Conservation (phyloP, 108 stramenopile genomes). For the Thalassiosira profunda region DNA sequence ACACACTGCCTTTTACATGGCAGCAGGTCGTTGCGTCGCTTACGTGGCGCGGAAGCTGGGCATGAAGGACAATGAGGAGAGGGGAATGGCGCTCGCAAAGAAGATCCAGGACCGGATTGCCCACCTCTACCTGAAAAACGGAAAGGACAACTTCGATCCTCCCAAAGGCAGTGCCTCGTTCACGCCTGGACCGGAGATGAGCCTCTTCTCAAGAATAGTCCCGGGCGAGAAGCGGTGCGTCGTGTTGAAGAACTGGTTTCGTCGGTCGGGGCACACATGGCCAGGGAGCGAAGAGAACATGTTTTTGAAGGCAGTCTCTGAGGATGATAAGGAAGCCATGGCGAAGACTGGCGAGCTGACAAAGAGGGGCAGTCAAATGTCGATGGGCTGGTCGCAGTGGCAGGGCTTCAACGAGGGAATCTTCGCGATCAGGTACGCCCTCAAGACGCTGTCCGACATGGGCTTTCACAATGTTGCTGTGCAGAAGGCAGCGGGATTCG, state of each 20-base stretch:
- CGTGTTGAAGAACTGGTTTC: constrained; percentile 44
- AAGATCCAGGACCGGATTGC: constrained; percentile 18
- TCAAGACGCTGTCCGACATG: constrained; percentile 37
- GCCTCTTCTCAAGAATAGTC: constrained; percentile 31
- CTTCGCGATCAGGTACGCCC: constrained; percentile 34
- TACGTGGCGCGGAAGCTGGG: constrained; percentile 31
- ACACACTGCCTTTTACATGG: constrained; percentile 44
- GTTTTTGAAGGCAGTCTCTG: constrained; percentile 22
- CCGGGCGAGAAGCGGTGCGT: constrained; percentile 39
- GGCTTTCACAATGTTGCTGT: constrained; percentile 38
- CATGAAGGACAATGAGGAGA: not conserved
- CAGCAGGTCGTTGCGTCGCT: constrained; percentile 34
- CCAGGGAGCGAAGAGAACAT: constrained; percentile 21
- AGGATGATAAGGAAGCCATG: constrained; percentile 6
- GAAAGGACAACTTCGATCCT: constrained; percentile 34
- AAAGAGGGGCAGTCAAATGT: constrained; percentile 4
- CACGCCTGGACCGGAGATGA: constrained; percentile 47
- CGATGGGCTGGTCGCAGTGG: constrained; percentile 38
- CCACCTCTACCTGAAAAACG: constrained; percentile 28
- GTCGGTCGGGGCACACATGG: constrained; percentile 17
- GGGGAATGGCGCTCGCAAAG: constrained; percentile 10
- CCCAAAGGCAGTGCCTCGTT: constrained; percentile 1
- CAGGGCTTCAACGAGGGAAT: constrained; percentile 44
- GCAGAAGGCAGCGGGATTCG: constrained; percentile 26
- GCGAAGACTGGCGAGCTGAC: constrained; percentile 19